phyloP scores from a whole-genome alignment of 2,329 filamentous ascomycete genomes.

The Aplosporella prunicola region DNA sequence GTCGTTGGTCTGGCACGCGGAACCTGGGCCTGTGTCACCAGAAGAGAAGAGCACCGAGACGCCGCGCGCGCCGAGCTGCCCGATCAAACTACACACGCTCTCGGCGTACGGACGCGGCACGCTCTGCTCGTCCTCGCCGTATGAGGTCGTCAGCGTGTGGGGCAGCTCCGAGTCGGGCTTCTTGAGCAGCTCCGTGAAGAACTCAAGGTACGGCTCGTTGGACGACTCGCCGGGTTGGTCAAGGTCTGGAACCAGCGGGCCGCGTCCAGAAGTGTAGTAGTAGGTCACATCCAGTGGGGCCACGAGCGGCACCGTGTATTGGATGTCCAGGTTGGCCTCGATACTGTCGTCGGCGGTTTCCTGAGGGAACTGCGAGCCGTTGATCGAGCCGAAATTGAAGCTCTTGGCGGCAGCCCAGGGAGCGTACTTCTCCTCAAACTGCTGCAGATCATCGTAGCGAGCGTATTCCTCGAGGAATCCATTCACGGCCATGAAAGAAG shows the following conservation, averaged over 20 bases:
- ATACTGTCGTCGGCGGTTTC: constrained; percentile 30
- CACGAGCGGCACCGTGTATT: constrained; percentile 39
- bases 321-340: constrained; percentile 43
- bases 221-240: constrained; percentile 33
- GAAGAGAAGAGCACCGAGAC: constrained; percentile 32
- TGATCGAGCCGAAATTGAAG: constrained; percentile 35
- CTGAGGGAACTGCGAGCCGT: constrained; percentile 28
- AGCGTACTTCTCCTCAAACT: constrained; percentile 32
- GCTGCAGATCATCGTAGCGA: constrained; percentile 36
- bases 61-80: constrained; percentile 30
- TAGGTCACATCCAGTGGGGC: constrained; percentile 36
- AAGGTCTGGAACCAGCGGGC: constrained; percentile 37
- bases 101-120: constrained; percentile 28
- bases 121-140: constrained; percentile 33
- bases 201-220: constrained; percentile 39
- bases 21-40: constrained; percentile 32
- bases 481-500: constrained; percentile 34
- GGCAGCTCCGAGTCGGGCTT: constrained; percentile 27
- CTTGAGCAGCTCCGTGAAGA: constrained; percentile 27
- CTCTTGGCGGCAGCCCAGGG: constrained; percentile 33
- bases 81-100: constrained; percentile 31
- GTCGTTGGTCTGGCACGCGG: constrained; percentile 37
- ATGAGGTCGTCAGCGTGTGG: constrained; percentile 29
- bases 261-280: constrained; percentile 40
- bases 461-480: constrained; percentile 42